Conservation (phyloP, 2,329 filamentous ascomycete genomes). For the Paracoccidioides brasiliensis region DNA sequence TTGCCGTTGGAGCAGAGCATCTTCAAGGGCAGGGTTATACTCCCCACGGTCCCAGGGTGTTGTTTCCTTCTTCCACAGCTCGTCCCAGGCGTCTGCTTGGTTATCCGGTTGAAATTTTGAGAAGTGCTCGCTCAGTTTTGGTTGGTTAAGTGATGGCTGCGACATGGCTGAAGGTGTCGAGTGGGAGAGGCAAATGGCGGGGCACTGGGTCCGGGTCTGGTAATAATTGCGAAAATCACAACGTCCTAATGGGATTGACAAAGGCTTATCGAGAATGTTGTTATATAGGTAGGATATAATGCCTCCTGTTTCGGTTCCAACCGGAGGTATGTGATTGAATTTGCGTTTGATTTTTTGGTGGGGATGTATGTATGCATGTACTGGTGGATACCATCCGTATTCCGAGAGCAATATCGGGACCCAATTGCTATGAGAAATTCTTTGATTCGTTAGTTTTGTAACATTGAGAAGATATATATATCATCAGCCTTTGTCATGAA, state of each 20-base stretch:
- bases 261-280: neutral
- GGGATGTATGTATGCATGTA: neutral
- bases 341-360: neutral
- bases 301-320: neutral
- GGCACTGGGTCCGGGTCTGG: neutral
- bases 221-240: neutral
- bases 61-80: slow-evolving; percentile 42
- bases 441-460: no score
- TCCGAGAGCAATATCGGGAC: no score
- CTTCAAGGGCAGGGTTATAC: slow-evolving; percentile 47
- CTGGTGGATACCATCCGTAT: no score
- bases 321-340: neutral
- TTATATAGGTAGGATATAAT: neutral
- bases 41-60: slow-evolving; percentile 48
- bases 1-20: slow-evolving; percentile 33
- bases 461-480: no score
- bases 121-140: slow-evolving; percentile 26
- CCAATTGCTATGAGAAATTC: no score
- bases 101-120: slow-evolving; percentile 25
- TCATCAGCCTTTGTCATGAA: no score
- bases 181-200: neutral
- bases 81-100: slow-evolving; percentile 40
- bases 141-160: neutral
- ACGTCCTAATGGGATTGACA: neutral
- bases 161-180: slow-evolving; percentile 1